These are phyloP conservation scores for Vitis rupestris DNA, from an alignment of 164 flowering plant species.

Conservation along the genomic window DNA sequence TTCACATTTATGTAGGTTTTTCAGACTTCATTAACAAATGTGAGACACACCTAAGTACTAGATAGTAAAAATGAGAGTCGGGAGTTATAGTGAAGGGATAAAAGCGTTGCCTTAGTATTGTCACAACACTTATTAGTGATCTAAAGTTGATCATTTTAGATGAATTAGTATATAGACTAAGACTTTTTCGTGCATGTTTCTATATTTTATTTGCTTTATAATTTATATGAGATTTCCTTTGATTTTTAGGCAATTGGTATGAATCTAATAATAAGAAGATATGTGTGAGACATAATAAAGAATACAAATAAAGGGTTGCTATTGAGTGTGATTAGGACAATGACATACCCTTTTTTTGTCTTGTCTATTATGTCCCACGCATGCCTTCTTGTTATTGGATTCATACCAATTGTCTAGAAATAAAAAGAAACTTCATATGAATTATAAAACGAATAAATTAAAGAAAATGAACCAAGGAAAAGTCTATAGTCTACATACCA, in stretches of 20 bases:
- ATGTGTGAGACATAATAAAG: conserved; percentile 97
- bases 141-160: conserved; percentile 70
- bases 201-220: not conserved
- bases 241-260: conserved; percentile 90
- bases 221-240: conserved; percentile 5
- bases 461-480: not conserved
- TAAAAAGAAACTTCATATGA: conserved; percentile 4
- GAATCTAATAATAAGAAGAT: conserved; percentile 95
- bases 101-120: conserved; percentile 84
- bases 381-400: conserved; percentile 87
- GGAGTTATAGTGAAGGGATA: conserved; percentile 98
- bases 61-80: conserved; percentile 71
- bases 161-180: conserved; percentile 52
- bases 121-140: conserved; percentile 70
- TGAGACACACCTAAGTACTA: conserved; percentile 45
- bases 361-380: conserved; percentile 49
- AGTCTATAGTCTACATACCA: conserved; percentile 33
- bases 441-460: not conserved
- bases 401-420: conserved; percentile 96
- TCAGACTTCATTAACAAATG: conserved; percentile 67
- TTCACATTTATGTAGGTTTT: conserved; percentile 39
- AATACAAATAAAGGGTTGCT: conserved; percentile 79
- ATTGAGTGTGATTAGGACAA: conserved; percentile 15
- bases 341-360: too few species aligned
- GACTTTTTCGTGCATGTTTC: not conserved